Evolutionary conservation across 352 stramenopile species (phyloP).

Genomic region (Pilasporangium apinafurcum): DNA sequence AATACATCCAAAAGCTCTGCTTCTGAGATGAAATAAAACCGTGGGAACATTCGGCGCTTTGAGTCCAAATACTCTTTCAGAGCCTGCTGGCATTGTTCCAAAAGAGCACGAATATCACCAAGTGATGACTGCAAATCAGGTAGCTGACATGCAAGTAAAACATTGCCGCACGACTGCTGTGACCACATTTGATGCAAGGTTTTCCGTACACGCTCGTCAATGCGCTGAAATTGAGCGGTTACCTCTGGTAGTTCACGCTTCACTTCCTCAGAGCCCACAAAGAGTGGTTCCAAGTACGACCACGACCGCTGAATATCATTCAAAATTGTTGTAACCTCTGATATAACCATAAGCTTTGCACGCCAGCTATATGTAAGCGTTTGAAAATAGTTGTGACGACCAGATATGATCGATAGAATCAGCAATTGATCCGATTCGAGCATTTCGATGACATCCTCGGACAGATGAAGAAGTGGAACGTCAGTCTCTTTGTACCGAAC

Average conservation of each 20-base stretch:
- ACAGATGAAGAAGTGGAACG: constrained; percentile 79
- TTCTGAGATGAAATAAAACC: constrained; percentile 96
- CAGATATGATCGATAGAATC: constrained; percentile 90
- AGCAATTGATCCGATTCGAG: constrained; percentile 94
- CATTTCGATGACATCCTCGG: constrained; percentile 92
- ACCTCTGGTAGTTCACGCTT: constrained; percentile 92
- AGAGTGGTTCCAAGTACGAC: constrained; percentile 94
- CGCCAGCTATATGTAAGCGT: constrained; percentile 48
- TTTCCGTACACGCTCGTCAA: constrained; percentile 75
- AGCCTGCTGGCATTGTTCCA: constrained; percentile 92
- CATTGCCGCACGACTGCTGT: constrained; percentile 59
- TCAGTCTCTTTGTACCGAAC: constrained; percentile 82
- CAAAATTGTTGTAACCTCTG: constrained; percentile 84
- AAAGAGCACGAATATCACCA: constrained; percentile 59
- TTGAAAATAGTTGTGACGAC: constrained; percentile 68
- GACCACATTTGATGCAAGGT: constrained; percentile 76
- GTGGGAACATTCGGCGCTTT: constrained; percentile 88
- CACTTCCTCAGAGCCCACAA: constrained; percentile 93
- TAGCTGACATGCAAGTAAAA: constrained; percentile 73
- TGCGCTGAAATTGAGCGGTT: constrained; percentile 77
- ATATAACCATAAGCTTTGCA: constrained; percentile 52
- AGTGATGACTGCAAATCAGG: constrained; percentile 71
- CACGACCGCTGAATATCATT: constrained; percentile 94
- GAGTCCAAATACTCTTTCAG: constrained; percentile 94
- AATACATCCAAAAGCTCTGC: constrained; percentile 92